Conservation (phyloP, 169 alveolate genomes). For the Eimeria tenella region DNA sequence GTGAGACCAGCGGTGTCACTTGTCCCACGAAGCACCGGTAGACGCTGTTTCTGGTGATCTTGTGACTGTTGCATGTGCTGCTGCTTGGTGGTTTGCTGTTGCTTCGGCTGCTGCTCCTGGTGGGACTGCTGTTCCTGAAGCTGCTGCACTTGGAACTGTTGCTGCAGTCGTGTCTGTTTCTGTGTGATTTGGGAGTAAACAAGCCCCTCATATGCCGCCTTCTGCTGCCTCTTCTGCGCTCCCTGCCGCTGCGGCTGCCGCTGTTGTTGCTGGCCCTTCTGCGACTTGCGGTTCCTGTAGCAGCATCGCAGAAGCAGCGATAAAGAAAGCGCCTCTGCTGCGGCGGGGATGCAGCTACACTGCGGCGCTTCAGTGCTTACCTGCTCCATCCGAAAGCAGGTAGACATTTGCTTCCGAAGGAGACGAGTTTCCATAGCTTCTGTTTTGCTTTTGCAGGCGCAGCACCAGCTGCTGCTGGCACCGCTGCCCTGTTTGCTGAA, state of each 20-base stretch:
- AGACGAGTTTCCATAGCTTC: not conserved
- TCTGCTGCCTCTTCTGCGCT: not conserved
- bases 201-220: not conserved
- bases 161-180: slow-evolving; percentile 8
- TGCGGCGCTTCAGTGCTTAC: not conserved
- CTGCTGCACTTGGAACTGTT: not conserved
- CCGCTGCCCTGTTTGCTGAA: not conserved
- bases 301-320: not conserved
- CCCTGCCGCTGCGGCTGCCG: not conserved
- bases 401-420: slow-evolving; percentile 3
- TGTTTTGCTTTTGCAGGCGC: not conserved
- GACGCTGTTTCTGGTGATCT: not conserved
- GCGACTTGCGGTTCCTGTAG: slow-evolving; percentile 23
- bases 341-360: not conserved
- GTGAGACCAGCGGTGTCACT: not conserved
- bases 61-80: not conserved
- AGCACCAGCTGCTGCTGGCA: slow-evolving; percentile 2
- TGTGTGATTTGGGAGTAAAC: not conserved
- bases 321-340: not conserved
- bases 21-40: not conserved
- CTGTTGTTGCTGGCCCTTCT: not conserved
- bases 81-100: not conserved
- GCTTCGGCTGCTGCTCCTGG: not conserved
- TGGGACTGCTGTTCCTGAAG: not conserved
- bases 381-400: slow-evolving; percentile 18